Conservation (phyloP, 1,284 basidiomycete genomes). For the Leccinum insolens region DNA sequence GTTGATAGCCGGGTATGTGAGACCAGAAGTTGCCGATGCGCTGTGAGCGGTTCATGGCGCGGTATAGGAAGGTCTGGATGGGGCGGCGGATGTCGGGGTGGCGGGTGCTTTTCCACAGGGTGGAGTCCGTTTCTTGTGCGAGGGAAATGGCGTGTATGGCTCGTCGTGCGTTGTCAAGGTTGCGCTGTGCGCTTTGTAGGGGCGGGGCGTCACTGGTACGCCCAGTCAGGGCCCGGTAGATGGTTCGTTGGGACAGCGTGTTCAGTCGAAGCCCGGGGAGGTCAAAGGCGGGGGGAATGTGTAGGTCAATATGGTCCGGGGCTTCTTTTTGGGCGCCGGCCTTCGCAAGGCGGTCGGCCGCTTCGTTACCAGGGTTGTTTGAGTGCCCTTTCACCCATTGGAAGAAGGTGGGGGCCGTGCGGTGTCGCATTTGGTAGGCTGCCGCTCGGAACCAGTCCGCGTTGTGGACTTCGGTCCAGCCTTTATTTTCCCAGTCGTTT, state of each 20-base stretch:
- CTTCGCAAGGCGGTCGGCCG: neutral
- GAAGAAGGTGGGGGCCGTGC: neutral
- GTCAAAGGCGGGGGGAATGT: neutral
- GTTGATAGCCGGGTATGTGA: neutral
- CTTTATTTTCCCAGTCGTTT: neutral
- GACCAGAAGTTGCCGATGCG: neutral
- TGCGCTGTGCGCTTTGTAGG: neutral
- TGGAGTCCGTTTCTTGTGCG: neutral
- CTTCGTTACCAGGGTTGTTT: neutral
- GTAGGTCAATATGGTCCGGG: neutral
- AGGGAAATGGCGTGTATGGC: neutral
- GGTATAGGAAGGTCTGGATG: neutral
- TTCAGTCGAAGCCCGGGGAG: neutral
- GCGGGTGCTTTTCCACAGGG: neutral
- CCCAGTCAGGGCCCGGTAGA: neutral
- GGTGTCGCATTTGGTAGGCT: neutral
- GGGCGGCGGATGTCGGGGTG: neutral
- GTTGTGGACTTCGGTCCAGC: neutral
- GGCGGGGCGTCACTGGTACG: neutral
- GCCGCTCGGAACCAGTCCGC: neutral
- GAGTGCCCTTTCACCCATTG: neutral
- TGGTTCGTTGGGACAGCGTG: neutral
- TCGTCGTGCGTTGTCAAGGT: neutral
- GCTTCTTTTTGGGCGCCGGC: neutral
- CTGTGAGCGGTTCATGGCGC: neutral